Conservation (phyloP, 1,139 yeast genomes). For the Ogataea hybrid region DNA sequence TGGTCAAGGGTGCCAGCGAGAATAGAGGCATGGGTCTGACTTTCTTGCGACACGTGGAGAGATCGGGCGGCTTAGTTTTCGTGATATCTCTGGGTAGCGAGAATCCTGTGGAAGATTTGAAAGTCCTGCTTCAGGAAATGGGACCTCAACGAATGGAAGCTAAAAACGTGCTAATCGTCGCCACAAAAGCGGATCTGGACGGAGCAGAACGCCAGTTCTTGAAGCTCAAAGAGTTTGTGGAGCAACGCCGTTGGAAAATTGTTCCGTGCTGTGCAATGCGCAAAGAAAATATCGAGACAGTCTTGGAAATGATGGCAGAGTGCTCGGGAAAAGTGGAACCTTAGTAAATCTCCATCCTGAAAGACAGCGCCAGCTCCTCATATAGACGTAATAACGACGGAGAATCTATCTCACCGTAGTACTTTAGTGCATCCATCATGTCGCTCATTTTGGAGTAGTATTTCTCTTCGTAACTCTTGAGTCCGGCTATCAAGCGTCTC, state of each 20-base stretch:
- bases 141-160: conserved; percentile 57
- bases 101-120: conserved; percentile 64
- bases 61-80: conserved; percentile 87
- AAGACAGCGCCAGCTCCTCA: conserved; percentile 20
- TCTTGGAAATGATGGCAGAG: conserved; percentile 70
- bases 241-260: conserved; percentile 53
- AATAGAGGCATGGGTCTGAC: conserved; percentile 94
- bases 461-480: conserved; percentile 50
- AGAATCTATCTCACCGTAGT: conserved; percentile 64
- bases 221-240: conserved; percentile 43
- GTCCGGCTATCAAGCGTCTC: conserved; percentile 45
- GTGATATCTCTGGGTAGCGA: conserved; percentile 71
- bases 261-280: conserved; percentile 83
- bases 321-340: conserved; percentile 41
- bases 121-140: conserved; percentile 63
- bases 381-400: conserved; percentile 49
- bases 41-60: conserved; percentile 85
- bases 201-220: conserved; percentile 46
- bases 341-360: conserved; percentile 11
- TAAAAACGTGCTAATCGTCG: conserved; percentile 72
- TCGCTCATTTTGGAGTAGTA: conserved; percentile 56
- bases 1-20: conserved; percentile 79
- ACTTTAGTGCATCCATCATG: conserved; percentile 53
- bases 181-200: conserved; percentile 85
- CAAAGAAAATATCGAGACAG: conserved; percentile 67